Base-by-base conservation (phyloP, 805 yeast genomes). In the Saccharomycopsis selenospora region DNA sequence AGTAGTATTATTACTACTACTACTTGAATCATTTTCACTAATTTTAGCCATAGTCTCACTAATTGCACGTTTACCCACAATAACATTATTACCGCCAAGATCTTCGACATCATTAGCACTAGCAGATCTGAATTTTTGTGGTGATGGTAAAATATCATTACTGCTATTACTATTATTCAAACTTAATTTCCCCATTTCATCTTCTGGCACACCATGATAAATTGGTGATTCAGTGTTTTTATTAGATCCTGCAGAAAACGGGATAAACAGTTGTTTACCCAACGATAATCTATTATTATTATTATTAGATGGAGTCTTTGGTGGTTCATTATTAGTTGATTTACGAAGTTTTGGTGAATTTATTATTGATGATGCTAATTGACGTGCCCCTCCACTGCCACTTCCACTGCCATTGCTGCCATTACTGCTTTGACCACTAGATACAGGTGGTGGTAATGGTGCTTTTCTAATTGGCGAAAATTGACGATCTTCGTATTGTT, bases 381-480 rank as follows among this genome's bases (percentile, higher is more conserved):
- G 20, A 14, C 38, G 38, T 7, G 29, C 29, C 11, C 29, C 29
- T 27, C 11, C 25, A 17, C 45, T 36, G 10, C 8, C 13, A 11
- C 38, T 43, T 4, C 25, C 25, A 14, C 18, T 18, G 7, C 13
- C 18, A 33, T 17, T 23, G 41, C 10, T 41, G 30, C 14, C 20
- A 25, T 27, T 44, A 42, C 40, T 18, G 38, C 27, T n/a, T n/a
- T n/a, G n/a, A n/a, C n/a, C 24, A 36, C 30, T 25, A 24, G 47
- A 40, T 14, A 42, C 36, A 1, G 70, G 57, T 2, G 89, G 89
- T 0, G 88, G 88, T 46, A 73, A 73, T 1, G 90, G 90, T 0
- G 88, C 85, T 57, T 70, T 79, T 63, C 88, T 71, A n/a, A 88
- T 87, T 0, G 88, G 81, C 17, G 71, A 63, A 59, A 81, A 82